Evolutionary conservation across 441 rosid species (phyloP).

Genomic region (Adansonia rubrostipa): DNA sequence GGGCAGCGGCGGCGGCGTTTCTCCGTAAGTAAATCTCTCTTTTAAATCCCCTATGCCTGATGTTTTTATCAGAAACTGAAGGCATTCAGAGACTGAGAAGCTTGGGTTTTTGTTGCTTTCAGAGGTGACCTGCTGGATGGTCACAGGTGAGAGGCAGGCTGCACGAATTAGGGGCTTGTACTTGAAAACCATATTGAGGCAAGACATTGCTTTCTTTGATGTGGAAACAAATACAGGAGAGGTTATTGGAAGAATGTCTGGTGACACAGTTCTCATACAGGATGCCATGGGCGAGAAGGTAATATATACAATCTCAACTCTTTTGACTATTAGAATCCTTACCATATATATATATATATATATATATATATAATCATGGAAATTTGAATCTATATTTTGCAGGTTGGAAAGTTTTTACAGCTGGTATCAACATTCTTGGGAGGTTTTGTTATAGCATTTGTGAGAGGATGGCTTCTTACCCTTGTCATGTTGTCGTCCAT

Average conservation of each 20-base stretch:
- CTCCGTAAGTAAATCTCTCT: conserved; percentile 57
- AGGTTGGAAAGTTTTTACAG: conserved; percentile 87
- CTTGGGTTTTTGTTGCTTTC: conserved; percentile 22
- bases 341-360: neutral
- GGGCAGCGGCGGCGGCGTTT: conserved; percentile 62
- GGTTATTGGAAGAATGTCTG: conserved; percentile 87
- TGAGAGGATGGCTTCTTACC: conserved; percentile 81
- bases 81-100: conserved; percentile 5
- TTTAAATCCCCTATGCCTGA: neutral
- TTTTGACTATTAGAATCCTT: neutral
- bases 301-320: neutral
- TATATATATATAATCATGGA: neutral
- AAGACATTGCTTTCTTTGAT: conserved; percentile 89
- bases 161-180: conserved; percentile 72
- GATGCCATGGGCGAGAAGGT: conserved; percentile 99
- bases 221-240: conserved; percentile 82
- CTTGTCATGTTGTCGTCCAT: conserved; percentile 66
- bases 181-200: conserved; percentile 78
- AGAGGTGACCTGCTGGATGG: conserved; percentile 95
- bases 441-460: conserved; percentile 71
- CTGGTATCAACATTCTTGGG: conserved; percentile 67
- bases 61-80: conserved; percentile 13
- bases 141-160: conserved; percentile 89
- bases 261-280: conserved; percentile 88
- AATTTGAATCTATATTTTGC: conserved; percentile 13